Conservation (phyloP, 768 basidiomycete genomes). For the Auricularia sp. region DNA sequence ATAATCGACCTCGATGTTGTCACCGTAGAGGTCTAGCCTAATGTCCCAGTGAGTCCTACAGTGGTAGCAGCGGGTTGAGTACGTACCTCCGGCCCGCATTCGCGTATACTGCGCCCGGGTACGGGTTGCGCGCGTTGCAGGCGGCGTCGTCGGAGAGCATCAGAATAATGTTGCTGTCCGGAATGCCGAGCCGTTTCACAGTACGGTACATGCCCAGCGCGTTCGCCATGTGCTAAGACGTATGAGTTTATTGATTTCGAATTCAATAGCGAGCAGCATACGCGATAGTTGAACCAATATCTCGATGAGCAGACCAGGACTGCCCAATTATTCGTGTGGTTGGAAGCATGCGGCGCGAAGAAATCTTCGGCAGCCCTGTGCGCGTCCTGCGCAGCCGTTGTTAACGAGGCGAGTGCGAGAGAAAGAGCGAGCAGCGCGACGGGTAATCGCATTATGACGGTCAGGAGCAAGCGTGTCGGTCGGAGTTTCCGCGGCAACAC, state of each 20-base stretch:
- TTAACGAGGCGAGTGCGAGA: neutral
- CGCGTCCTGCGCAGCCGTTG: neutral
- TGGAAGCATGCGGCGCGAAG: conserved; percentile 12
- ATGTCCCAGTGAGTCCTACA: no score
- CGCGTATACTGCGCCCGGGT: conserved; percentile 89
- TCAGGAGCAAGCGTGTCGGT: no score
- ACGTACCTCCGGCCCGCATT: conserved; percentile 47
- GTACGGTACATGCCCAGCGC: conserved; percentile 98
- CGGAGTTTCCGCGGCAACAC: no score
- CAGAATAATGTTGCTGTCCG: conserved; percentile 96
- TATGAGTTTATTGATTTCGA: neutral
- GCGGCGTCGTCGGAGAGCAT: conserved; percentile 97
- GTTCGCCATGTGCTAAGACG: conserved; percentile 91
- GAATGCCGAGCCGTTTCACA: conserved; percentile 94
- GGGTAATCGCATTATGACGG: neutral
- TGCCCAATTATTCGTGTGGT: conserved; percentile 97
- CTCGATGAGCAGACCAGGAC: conserved; percentile 89
- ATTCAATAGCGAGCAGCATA: conserved; percentile 29
- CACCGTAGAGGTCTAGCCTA: conserved; percentile 86
- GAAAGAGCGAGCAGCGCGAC: neutral
- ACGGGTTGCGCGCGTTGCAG: conserved; percentile 87
- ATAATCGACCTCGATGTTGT: conserved; percentile 97
- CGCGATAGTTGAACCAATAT: conserved; percentile 99
- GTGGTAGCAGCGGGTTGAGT: no score
- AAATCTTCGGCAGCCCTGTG: neutral